These are phyloP conservation scores for Arachnopeziza araneosa DNA, from an alignment of 2,329 filamentous ascomycete genomes.

Conservation along the genomic window DNA sequence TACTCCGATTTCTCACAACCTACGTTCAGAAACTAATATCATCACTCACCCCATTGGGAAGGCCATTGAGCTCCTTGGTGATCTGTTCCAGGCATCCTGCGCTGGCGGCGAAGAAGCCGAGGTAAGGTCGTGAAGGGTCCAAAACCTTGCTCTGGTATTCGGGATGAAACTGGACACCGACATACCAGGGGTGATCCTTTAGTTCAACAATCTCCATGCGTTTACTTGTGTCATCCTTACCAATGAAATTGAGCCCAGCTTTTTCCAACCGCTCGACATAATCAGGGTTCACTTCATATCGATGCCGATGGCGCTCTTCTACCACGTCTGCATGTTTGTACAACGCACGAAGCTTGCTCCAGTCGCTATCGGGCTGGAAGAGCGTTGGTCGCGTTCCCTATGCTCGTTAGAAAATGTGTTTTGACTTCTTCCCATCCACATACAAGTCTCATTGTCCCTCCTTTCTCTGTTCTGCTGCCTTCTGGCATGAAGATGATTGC, in stretches of 20 bases:
- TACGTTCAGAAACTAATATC: too few relatives aligned
- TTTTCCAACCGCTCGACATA: constrained; percentile 63
- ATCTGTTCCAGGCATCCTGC: constrained; percentile 28
- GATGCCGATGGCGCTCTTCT: constrained; percentile 76
- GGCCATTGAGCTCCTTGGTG: constrained; percentile 7
- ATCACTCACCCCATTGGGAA: too few relatives aligned
- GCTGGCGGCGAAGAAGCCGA: constrained; percentile 79
- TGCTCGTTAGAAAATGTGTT: too few relatives aligned
- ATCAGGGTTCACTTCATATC: constrained; percentile 85
- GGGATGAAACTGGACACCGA: constrained; percentile 83
- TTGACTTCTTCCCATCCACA: too few relatives aligned
- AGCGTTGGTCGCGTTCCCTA: constrained; percentile 62
- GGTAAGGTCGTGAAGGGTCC: constrained; percentile 66
- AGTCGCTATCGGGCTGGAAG: constrained; percentile 72
- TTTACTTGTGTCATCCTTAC: constrained; percentile 71
- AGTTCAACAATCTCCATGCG: constrained; percentile 82
- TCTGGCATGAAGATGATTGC: constrained; percentile 92
- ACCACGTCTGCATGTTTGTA: constrained; percentile 57
- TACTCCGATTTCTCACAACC: too few relatives aligned
- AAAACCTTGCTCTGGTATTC: constrained; percentile 77
- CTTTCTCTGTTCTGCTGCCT: constrained; percentile 67
- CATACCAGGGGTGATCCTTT: constrained; percentile 77
- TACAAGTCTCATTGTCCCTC: constrained; percentile 76
- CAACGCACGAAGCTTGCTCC: constrained; percentile 69
- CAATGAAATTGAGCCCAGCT: constrained; percentile 68